Evolutionary conservation across 306 rosid species (phyloP), one percentile per base, ranked within the genome.

Genomic region (Corylus heterophylla): DNA sequence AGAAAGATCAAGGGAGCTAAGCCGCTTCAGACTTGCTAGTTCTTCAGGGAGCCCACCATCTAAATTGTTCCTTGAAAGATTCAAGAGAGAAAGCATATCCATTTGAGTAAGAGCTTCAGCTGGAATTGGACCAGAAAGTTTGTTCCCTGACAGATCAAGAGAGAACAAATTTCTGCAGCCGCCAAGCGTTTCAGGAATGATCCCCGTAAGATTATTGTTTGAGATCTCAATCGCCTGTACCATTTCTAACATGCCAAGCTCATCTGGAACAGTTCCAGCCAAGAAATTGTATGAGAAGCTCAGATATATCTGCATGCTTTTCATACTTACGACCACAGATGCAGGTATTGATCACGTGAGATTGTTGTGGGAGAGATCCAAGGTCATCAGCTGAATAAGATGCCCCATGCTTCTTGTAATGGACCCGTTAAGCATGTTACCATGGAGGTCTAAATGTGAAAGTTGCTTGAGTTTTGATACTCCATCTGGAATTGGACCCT

Each of bases 131-230:
- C 96, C 97, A 37, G 91, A 85, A 78, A 93, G 90, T 63, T 86
- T 80, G 86, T 93, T 93, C 35, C 91, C 87, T 58, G 97, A 92
- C 67, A 90, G 81, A 84, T 94, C 97, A 89, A 94, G 87, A 63
- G 77, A 81, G 79, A 85, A 83, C 82, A 94, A 78, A 77, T 92
- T 92, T 85, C 80, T 85, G 85, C 97, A 92, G 55, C 89, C 92
- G 27, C 72, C 31, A 14, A 92, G 79, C 44, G 88, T 63, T 62
- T 35, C n/a, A 14, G 98, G 98, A 88, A 94, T 86, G 76, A 61
- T 73, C 37, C 96, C 94, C 1, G 89, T 84, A 80, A 94, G 92
- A 20, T 92, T 88, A 74, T 92, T 94, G 89, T 94, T 91, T 76
- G 98, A 94, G 78, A 94, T 74, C 83, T 94, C 94, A 67, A 94